These are phyloP conservation scores for Piper longum DNA, from an alignment of 164 flowering plant species.

Conservation along the genomic window DNA sequence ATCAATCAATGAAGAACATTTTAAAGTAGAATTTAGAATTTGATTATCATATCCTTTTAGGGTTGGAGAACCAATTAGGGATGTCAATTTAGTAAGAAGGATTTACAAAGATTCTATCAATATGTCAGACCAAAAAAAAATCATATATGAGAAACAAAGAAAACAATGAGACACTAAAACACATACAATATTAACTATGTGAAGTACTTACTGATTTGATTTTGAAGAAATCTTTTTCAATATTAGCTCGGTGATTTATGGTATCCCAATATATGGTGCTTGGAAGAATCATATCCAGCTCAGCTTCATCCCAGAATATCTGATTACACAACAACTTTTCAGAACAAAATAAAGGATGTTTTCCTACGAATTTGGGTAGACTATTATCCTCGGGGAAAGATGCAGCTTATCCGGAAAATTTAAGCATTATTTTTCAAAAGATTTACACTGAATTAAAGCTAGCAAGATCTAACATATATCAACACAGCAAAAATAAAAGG, in stretches of 20 bases:
- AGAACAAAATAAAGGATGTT: background rate
- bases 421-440: background rate
- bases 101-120: too few relatives aligned
- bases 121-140: background rate
- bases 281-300: slow-evolving; percentile 48
- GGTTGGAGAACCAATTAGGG: too few relatives aligned
- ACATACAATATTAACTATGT: background rate
- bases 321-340: slow-evolving; percentile 7
- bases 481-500: background rate
- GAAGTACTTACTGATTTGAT: slow-evolving; percentile 31
- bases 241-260: slow-evolving; percentile 24
- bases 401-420: too few relatives aligned
- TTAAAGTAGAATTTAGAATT: too few relatives aligned
- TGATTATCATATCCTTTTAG: too few relatives aligned
- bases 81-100: too few relatives aligned
- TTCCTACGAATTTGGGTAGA: background rate
- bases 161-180: background rate
- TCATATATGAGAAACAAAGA: background rate
- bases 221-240: slow-evolving; percentile 38
- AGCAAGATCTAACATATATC: background rate
- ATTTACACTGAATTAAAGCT: background rate
- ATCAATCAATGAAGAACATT: too few relatives aligned
- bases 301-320: slow-evolving; percentile 70
- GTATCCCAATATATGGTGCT: slow-evolving; percentile 56
- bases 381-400: background rate